Evolutionary conservation across 1,139 yeast genomes (phyloP), one percentile per base, ranked within the genome.

Genomic region (Yamadazyma pseudoaaseri): DNA sequence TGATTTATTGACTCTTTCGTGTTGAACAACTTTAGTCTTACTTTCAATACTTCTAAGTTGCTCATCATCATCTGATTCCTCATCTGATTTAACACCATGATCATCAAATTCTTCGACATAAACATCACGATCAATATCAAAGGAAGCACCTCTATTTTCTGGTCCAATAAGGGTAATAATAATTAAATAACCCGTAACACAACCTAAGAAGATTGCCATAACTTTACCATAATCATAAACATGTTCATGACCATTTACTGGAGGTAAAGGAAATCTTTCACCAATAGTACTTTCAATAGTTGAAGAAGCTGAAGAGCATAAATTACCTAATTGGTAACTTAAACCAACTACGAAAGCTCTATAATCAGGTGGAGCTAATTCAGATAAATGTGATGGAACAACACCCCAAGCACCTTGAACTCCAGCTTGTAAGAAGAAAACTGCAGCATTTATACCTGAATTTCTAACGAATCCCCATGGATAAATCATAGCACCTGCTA

Each of bases 351-450:
- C 80, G 45, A 84, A 79, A 3, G 90, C 70, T 55, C 85, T 73
- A 61, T 80, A 81, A 45, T 81, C 80, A 16, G 90, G 92, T 26
- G 77, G 79, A n/a, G 92, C 75, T 43, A 86, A 69, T 59, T 85
- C 95, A 2, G 86, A 70, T 33, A 85, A 65, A 56, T 84, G 87
- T 43, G 83, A 76, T 35, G 95, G 95, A 45, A 83, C 73, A 29
- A 84, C 85, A 47, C 95, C 94, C 89, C 95, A 86, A 12, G 87
- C 84, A 44, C 95, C 95, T 60, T 85, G 95, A 31, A 86, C 92
- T 46, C 79, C 79, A 51, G 81, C 78, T 58, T 86, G 95, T 48
- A 86, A 61, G 64, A 82, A 84, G 60, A 85, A 86, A 2, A 71
- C 92, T 38, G 86, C 83, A 5, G 92, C 94, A 51, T 84, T 81